A percentile compares a stretch with the other conserved stretches of the same genome.
Evolutionary conservation across 345 rosid genomes (phyloP).

Genomic region (Eucalyptus erythrocorys): DNA sequence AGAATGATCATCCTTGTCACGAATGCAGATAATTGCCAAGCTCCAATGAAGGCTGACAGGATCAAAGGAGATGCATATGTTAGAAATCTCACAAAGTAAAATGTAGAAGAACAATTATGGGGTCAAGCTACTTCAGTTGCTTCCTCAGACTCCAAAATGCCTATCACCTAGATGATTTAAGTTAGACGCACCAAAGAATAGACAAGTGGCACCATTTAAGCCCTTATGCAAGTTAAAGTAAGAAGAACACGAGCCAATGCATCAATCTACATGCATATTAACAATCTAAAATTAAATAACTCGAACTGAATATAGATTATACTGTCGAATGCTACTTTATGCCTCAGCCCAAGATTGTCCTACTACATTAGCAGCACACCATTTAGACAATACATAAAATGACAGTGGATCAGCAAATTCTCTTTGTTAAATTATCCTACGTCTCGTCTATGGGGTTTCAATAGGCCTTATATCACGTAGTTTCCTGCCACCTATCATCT

Average conservation of each 20-base stretch:
- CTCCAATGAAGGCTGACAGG: slow-evolving; percentile 83
- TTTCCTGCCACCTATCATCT: neutral
- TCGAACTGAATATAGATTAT: neutral
- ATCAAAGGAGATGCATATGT: neutral
- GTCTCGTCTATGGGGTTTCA: neutral
- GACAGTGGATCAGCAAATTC: neutral
- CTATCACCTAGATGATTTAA: neutral
- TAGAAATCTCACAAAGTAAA: neutral
- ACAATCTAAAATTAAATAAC: neutral
- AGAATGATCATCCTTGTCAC: slow-evolving; percentile 66
- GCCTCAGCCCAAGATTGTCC: neutral
- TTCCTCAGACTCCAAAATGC: neutral
- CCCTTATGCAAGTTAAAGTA: neutral
- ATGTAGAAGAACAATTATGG: neutral
- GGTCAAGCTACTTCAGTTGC: neutral
- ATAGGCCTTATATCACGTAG: neutral
- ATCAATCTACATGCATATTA: neutral
- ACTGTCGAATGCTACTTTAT: neutral
- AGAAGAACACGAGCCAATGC: neutral
- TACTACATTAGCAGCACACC: neutral
- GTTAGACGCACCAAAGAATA: neutral
- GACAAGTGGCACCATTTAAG: neutral
- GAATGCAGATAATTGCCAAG: slow-evolving; percentile 81
- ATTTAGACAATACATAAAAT: neutral
- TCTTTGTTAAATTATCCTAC: neutral